Evolutionary conservation across 306 rosid genomes (phyloP).

Genomic region (Ochetophila trinervis): DNA sequence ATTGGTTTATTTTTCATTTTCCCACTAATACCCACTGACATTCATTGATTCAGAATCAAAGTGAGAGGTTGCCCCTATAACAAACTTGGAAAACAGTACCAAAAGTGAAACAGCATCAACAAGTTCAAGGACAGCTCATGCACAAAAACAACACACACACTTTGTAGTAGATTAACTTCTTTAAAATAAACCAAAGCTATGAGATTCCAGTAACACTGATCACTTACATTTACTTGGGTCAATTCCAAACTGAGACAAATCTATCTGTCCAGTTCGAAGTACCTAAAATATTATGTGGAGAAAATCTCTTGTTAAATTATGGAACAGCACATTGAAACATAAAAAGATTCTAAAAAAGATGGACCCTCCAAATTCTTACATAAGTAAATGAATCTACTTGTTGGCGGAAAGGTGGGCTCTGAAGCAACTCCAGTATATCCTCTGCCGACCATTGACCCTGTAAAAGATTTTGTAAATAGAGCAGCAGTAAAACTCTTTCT

Average conservation of each 20-base stretch:
- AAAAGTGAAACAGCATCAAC: not conserved
- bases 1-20: not conserved
- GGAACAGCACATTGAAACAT: slow-evolving; percentile 3
- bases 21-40: not conserved
- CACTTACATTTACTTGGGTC: slow-evolving; percentile 94
- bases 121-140: not conserved
- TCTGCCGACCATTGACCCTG: slow-evolving; percentile 90
- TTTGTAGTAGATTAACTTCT: not conserved
- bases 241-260: slow-evolving; percentile 88
- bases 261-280: slow-evolving; percentile 90
- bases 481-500: not conserved
- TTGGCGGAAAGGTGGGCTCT: slow-evolving; percentile 94
- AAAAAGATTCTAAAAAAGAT: slow-evolving; percentile 11
- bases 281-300: slow-evolving; percentile 42
- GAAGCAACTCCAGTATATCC: slow-evolving; percentile 82
- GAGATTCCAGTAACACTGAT: slow-evolving; percentile 15
- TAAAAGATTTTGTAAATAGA: slow-evolving; percentile 11
- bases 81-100: not conserved
- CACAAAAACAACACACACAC: not conserved
- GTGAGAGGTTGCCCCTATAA: not conserved
- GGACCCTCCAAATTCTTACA: slow-evolving; percentile 40
- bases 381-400: slow-evolving; percentile 93
- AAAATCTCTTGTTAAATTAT: not conserved
- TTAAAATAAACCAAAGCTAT: not conserved
- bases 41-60: not conserved